Percentiles rank a stretch among this genome's conserved stretches.
Conservation (phyloP, 768 basidiomycete species). For the Tulasnella sp. region DNA sequence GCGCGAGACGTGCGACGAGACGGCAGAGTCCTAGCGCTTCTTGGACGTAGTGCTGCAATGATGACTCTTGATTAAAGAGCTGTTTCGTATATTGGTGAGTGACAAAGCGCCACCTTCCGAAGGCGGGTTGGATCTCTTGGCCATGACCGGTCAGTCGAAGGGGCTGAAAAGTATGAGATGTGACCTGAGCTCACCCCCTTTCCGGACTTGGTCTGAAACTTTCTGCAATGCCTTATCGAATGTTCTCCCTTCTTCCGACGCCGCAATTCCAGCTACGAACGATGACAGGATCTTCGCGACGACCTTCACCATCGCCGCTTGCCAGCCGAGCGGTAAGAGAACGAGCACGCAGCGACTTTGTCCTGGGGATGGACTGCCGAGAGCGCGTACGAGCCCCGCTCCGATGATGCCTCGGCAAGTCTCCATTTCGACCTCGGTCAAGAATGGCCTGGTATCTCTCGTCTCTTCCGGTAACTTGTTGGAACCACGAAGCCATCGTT, state of each 20-base stretch:
- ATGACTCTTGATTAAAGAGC: neutral
- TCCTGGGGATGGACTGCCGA: neutral
- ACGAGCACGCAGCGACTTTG: neutral
- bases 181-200: neutral
- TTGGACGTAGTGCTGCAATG: neutral
- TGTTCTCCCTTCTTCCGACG: neutral
- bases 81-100: neutral
- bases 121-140: neutral
- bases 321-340: neutral
- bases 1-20: neutral
- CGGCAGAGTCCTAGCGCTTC: neutral
- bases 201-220: neutral
- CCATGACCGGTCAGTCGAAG: neutral
- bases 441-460: neutral
- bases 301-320: neutral
- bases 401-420: neutral
- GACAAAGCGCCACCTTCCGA: neutral
- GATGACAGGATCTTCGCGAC: neutral
- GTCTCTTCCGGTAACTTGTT: neutral
- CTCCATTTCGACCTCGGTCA: neutral
- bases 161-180: neutral
- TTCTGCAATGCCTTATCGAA: neutral
- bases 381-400: neutral
- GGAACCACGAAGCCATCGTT: neutral
- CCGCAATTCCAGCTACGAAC: neutral